A percentile compares a stretch with the other conserved stretches of the same genome.
These are phyloP conservation scores for Ramichloridium luteum DNA, from an alignment of 2,329 filamentous ascomycete species.

Conservation along the genomic window DNA sequence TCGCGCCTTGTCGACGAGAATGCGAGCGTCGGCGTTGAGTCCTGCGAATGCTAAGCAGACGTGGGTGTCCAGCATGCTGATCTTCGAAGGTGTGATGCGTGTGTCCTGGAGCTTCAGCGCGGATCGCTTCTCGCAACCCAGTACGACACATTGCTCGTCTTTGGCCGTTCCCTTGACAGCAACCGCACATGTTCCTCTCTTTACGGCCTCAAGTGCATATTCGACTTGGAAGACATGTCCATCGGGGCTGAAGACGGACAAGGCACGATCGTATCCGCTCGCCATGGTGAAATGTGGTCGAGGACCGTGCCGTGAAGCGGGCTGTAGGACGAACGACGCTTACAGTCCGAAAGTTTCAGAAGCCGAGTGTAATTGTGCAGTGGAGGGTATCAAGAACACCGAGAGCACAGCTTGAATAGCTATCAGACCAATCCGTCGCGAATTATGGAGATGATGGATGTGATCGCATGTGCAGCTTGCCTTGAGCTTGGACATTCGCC, in stretches of 20 bases:
- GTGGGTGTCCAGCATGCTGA: slow-evolving; percentile 88
- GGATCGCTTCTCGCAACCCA: slow-evolving; percentile 96
- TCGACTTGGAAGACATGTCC: slow-evolving; percentile 99
- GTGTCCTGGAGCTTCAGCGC: slow-evolving; percentile 99
- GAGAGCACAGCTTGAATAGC: slow-evolving; percentile 1
- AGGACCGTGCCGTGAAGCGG: background rate
- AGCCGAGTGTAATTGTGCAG: background rate
- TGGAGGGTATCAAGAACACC: slow-evolving; percentile 2
- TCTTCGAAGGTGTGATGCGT: slow-evolving; percentile 96
- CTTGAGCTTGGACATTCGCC: too few relatives aligned
- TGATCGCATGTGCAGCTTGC: too few relatives aligned
- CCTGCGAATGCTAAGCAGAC: slow-evolving; percentile 95
- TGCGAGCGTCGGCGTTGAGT: slow-evolving; percentile 93
- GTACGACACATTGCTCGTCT: slow-evolving; percentile 56
- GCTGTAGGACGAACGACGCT: too few relatives aligned
- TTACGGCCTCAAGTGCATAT: slow-evolving; percentile 97
- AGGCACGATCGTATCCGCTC: slow-evolving; percentile 96
- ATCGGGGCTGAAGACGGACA: slow-evolving; percentile 98
- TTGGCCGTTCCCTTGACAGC: slow-evolving; percentile 82
- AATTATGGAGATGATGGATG: too few relatives aligned
- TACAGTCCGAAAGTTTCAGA: too few relatives aligned
- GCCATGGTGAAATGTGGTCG: slow-evolving; percentile 47
- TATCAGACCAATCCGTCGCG: slow-evolving; percentile 1
- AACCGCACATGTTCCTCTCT: slow-evolving; percentile 98
- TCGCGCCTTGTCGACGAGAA: slow-evolving; percentile 94